phyloP scores from a whole-genome alignment of 2,329 filamentous ascomycete species.

The Scleromitrula shiraiana region DNA sequence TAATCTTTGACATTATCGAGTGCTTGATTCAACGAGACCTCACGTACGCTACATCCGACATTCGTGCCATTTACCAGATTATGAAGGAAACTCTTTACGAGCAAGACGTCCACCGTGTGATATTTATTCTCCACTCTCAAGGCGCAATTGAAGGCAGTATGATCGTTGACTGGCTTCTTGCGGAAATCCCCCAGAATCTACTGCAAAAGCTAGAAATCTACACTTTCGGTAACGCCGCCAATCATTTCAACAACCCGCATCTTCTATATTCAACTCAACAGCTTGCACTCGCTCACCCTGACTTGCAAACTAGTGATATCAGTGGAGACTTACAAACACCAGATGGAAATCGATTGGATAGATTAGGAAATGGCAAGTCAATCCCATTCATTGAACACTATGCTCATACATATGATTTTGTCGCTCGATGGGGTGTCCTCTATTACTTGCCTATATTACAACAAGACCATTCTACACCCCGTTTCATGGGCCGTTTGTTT shows the following conservation, averaged over 20 bases:
- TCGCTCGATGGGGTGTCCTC: slow-evolving; percentile 66
- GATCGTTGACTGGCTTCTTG: slow-evolving; percentile 68
- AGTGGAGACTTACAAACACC: background rate
- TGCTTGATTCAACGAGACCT: slow-evolving; percentile 72
- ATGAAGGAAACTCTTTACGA: slow-evolving; percentile 58
- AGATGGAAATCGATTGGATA: background rate
- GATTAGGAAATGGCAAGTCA: slow-evolving; percentile 28
- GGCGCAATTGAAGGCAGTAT: slow-evolving; percentile 67
- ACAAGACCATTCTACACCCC: slow-evolving; percentile 10
- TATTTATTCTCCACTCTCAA: slow-evolving; percentile 71
- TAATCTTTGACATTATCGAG: slow-evolving; percentile 70
- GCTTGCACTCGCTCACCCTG: slow-evolving; percentile 31
- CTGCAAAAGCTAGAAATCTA: slow-evolving; percentile 65
- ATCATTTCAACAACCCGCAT: slow-evolving; percentile 74
- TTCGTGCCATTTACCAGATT: slow-evolving; percentile 52
- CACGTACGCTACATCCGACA: slow-evolving; percentile 61
- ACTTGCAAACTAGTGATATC: slow-evolving; percentile 32
- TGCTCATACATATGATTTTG: slow-evolving; percentile 65
- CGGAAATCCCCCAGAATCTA: slow-evolving; percentile 59
- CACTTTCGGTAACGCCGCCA: slow-evolving; percentile 71
- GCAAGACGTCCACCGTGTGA: slow-evolving; percentile 54
- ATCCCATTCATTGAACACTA: slow-evolving; percentile 76
- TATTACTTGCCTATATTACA: slow-evolving; percentile 42
- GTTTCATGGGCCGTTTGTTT: slow-evolving; percentile 27
- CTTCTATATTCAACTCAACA: slow-evolving; percentile 40